Percentiles rank a stretch among this genome's conserved stretches.
phyloP scores from a whole-genome alignment of 257 asterid species.

The Solanum lycopersicoides region DNA sequence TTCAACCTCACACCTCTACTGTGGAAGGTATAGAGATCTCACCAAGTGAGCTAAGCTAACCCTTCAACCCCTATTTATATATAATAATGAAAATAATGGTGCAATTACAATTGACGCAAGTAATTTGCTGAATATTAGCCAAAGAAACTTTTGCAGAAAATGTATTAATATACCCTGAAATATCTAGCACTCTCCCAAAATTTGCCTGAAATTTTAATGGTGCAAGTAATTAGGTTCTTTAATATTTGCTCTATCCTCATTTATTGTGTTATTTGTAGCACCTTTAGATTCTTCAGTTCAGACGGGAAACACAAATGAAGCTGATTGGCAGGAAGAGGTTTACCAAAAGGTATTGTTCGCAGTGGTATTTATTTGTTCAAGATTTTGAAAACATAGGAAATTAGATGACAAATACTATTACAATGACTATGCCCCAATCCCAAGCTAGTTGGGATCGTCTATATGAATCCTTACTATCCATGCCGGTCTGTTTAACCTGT shows the following conservation, averaged over 20 bases:
- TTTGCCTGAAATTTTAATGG: too few relatives aligned
- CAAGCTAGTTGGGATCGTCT: not conserved
- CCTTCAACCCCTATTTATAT: not conserved
- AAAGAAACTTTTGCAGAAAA: not conserved
- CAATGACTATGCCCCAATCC: not conserved
- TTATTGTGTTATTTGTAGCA: constrained; percentile 20
- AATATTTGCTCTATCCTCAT: not conserved
- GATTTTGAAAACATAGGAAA: not conserved
- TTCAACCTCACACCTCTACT: not conserved
- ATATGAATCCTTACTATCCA: not conserved
- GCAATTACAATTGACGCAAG: not conserved
- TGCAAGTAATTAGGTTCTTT: too few relatives aligned
- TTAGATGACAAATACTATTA: not conserved
- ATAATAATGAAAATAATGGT: not conserved
- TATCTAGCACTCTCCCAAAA: too few relatives aligned
- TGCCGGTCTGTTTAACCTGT: not conserved
- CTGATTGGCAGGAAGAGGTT: constrained; percentile 88
- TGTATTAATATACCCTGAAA: too few relatives aligned
- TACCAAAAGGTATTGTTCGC: constrained; percentile 46
- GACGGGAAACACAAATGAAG: constrained; percentile 47
- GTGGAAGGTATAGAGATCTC: not conserved
- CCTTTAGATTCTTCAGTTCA: constrained; percentile 69
- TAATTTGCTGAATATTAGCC: not conserved
- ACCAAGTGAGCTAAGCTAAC: not conserved
- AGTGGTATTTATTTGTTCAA: not conserved